phyloP scores from a whole-genome alignment of 2,329 filamentous ascomycete genomes.

The Plectosphaerella cucumerina region DNA sequence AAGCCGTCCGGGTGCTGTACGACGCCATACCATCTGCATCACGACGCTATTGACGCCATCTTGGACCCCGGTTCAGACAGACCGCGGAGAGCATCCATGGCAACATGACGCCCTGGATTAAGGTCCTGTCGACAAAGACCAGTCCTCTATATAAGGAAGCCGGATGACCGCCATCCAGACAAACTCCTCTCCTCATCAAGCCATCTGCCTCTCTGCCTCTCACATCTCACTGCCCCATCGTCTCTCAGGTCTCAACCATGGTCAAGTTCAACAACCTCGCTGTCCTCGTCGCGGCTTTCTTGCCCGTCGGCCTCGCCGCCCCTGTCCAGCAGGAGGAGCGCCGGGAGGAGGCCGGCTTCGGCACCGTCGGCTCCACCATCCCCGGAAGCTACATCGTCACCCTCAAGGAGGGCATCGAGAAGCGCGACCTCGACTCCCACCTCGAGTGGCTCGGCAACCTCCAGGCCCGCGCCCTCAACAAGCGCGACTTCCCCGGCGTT shows the following conservation, averaged over 20 bases:
- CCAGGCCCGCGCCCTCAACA: constrained; percentile 24
- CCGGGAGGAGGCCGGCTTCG: not conserved
- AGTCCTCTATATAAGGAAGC: constrained; percentile 4
- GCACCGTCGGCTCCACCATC: constrained; percentile 15
- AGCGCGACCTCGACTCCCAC: constrained; percentile 21
- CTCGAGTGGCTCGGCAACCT: constrained; percentile 20
- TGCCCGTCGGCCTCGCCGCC: constrained; percentile 8
- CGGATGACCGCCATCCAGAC: not conserved
- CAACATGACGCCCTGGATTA: not conserved
- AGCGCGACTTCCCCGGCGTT: constrained; percentile 18
- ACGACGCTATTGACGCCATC: constrained; percentile 2
- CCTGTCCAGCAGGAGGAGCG: constrained; percentile 4
- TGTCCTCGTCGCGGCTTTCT: constrained; percentile 10
- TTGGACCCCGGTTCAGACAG: not conserved
- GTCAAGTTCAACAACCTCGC: constrained; percentile 12
- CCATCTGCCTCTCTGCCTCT: constrained; percentile 3
- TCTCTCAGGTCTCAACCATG: constrained; percentile 7
- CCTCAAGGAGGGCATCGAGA: constrained; percentile 29
- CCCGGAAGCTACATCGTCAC: constrained; percentile 42
- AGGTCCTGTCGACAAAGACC: not conserved
- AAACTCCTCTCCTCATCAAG: not conserved
- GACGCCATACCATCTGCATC: not conserved
- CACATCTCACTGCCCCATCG: not conserved
- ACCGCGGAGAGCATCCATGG: not conserved
- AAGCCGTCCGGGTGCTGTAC: constrained; percentile 1